Evolutionary conservation across 2,329 filamentous ascomycete genomes (phyloP).

Genomic region (Myriosclerotinia curreyana): DNA sequence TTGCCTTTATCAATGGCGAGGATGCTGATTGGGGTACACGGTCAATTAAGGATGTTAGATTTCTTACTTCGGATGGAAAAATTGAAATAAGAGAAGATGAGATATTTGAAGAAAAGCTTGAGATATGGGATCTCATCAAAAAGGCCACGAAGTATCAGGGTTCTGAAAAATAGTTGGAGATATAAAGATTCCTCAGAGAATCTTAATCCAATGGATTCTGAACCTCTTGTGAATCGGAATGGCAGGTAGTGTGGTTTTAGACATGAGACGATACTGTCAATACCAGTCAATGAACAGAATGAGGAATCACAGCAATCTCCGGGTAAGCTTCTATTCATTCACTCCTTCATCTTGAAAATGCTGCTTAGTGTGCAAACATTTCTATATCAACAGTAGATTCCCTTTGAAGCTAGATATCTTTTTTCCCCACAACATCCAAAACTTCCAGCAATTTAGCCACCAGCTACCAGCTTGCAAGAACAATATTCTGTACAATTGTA

Average conservation of each 20-base stretch:
- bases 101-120: constrained; percentile 23
- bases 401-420: background rate
- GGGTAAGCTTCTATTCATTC: background rate
- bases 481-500: background rate
- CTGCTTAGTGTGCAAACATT: background rate
- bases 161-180: background rate
- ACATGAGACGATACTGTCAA: background rate
- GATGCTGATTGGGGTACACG: constrained; percentile 24
- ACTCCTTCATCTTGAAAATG: background rate
- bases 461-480: background rate
- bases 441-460: background rate
- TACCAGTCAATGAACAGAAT: background rate
- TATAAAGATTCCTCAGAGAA: background rate
- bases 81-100: constrained; percentile 25
- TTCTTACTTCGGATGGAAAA: constrained; percentile 22
- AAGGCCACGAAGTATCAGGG: background rate
- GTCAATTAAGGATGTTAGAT: constrained; percentile 20
- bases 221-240: background rate
- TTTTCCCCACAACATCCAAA: background rate
- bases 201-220: background rate
- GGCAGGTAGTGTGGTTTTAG: background rate
- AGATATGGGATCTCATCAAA: constrained; percentile 22
- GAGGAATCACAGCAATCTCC: background rate
- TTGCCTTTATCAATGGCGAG: constrained; percentile 22
- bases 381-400: background rate